These are phyloP conservation scores for Leishmania turanica DNA, from an alignment of 208 protist genomes.

Conservation along the genomic window DNA sequence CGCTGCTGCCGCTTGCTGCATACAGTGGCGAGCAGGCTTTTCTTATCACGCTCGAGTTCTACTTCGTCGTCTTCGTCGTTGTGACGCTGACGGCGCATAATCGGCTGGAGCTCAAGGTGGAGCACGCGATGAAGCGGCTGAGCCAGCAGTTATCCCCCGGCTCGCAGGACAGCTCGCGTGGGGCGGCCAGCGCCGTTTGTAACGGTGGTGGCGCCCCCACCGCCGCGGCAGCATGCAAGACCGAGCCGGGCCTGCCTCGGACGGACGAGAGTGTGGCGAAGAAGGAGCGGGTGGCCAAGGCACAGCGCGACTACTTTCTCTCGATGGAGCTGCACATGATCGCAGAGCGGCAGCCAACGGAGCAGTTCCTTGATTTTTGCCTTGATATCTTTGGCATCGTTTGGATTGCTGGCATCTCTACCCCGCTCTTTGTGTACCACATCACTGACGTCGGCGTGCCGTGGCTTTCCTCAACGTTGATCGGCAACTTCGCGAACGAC, in stretches of 20 bases:
- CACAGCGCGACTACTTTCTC: constrained; percentile 57
- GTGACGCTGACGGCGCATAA: constrained; percentile 66
- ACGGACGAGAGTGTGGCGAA: constrained; percentile 6
- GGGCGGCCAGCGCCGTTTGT: not conserved
- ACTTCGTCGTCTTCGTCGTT: constrained; percentile 61
- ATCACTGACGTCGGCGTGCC: constrained; percentile 50
- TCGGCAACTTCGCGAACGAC: constrained; percentile 85
- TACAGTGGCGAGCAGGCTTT: constrained; percentile 41
- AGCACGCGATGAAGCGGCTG: constrained; percentile 34
- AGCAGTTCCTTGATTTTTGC: constrained; percentile 80
- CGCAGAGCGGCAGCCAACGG: constrained; percentile 57
- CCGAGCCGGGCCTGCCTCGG: constrained; percentile 5
- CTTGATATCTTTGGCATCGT: constrained; percentile 88
- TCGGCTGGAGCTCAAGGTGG: constrained; percentile 40
- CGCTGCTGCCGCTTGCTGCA: constrained; percentile 48
- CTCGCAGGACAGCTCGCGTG: not conserved
- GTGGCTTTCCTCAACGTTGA: constrained; percentile 53
- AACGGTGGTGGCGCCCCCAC: not conserved
- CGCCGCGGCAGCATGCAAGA: not conserved
- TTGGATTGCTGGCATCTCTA: constrained; percentile 66
- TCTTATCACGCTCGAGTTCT: constrained; percentile 44
- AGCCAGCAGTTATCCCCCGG: constrained; percentile 13
- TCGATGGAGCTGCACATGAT: constrained; percentile 57
- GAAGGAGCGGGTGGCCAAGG: constrained; percentile 25
- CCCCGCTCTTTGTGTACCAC: constrained; percentile 61